These are phyloP conservation scores for Kurtzmaniella fragi DNA, from an alignment of 805 yeast genomes.

Conservation along the genomic window DNA sequence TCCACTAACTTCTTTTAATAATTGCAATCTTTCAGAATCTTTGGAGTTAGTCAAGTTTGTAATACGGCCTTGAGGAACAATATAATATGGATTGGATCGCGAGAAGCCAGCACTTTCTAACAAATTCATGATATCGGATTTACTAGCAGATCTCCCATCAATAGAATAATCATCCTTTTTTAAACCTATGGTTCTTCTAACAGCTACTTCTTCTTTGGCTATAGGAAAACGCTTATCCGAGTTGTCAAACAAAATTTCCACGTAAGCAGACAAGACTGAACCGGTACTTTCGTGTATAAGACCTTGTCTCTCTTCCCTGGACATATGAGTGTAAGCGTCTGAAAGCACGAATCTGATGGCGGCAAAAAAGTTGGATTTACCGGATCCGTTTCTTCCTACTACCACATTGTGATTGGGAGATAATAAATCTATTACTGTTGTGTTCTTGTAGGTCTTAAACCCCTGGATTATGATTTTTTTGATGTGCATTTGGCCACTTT, in stretches of 20 bases:
- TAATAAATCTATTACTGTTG: slow-evolving; percentile 69
- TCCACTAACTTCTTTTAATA: slow-evolving; percentile 91
- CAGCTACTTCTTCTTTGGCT: slow-evolving; percentile 59
- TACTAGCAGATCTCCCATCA: slow-evolving; percentile 73
- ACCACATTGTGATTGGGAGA: slow-evolving; percentile 82
- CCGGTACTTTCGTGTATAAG: slow-evolving; percentile 88
- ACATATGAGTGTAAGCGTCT: slow-evolving; percentile 82
- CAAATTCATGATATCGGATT: slow-evolving; percentile 74
- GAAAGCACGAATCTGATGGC: slow-evolving; percentile 90
- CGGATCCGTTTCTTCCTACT: slow-evolving; percentile 92
- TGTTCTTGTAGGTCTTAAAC: slow-evolving; percentile 85
- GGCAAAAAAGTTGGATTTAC: slow-evolving; percentile 92
- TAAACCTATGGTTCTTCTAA: slow-evolving; percentile 88
- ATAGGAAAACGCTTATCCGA: slow-evolving; percentile 70
- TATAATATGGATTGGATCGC: slow-evolving; percentile 85
- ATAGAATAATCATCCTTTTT: slow-evolving; percentile 88
- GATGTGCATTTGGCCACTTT: slow-evolving; percentile 35
- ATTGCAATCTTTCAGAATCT: slow-evolving; percentile 70
- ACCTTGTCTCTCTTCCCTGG: slow-evolving; percentile 80
- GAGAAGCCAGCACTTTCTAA: slow-evolving; percentile 92
- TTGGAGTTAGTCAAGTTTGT: slow-evolving; percentile 85
- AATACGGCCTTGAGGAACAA: slow-evolving; percentile 95
- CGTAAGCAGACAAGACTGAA: slow-evolving; percentile 87
- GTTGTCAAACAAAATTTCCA: slow-evolving; percentile 85
- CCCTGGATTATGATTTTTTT: slow-evolving; percentile 75